Evolutionary conservation across 1,139 yeast genomes (phyloP), one percentile per base, ranked within the genome.

Genomic region (Suhomyces taliae): DNA sequence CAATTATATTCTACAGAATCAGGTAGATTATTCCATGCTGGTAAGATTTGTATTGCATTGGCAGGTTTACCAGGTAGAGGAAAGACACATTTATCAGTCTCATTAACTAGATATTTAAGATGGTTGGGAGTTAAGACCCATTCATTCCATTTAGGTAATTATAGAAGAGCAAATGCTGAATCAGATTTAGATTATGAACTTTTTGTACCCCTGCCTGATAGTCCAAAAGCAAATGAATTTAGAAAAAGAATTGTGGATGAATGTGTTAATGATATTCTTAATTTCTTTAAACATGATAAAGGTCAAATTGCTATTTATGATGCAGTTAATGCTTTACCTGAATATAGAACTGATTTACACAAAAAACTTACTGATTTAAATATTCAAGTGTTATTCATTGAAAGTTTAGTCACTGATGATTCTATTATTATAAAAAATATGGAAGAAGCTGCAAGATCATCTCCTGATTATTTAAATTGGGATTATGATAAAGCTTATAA

Each of bases 11-110:
- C 95, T 11, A 91, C 97, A 0, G 96, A 90, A 53, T 82, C 90
- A 0, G 97, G 97, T 0, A 77, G 90, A 52, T 74, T 95, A 58
- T 93, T 89, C 70, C 98, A 93, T 60, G 98, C 99, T 4, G 99
- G 99, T 4, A 89, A 90, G 61, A 85, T 93, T 45, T 83, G 96
- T 60, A 86, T 93, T 49, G 90, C 87, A 9, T 76, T 93, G 56
- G 95, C 90, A 7, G 99, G 99, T 0, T 76, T 91, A 51, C 99
- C 99, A 1, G 99, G 97, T 1, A 78, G 99, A 46, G 98, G 99
- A 7, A 93, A 93, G 64, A 93, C 99, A 1, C 93, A 91, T 63
- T 77, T 91, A 49, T 87, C 97, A 7, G 98, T 91, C 27, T 85
- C 96, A 10, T 76, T 93, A 52, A 90, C 97, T 1, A 78, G 99